phyloP scores from a whole-genome alignment of 140 eudicot species.

The Stevia rebaudiana region DNA sequence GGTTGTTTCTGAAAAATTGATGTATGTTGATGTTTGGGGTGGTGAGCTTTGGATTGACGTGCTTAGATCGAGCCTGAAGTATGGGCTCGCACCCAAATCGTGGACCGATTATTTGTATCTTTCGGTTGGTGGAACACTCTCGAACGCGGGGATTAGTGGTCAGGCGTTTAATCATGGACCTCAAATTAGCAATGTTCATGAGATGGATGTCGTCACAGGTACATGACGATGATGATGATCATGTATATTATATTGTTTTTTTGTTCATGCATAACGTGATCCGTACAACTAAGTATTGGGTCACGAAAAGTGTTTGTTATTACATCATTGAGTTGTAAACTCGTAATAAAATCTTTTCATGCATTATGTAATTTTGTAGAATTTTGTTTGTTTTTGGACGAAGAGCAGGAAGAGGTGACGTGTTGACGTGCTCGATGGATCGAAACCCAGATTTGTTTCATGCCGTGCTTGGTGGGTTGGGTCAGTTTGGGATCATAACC shows the following conservation, averaged over 20 bases:
- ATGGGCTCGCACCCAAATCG: conserved; percentile 87
- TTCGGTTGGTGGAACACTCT: conserved; percentile 91
- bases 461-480: conserved; percentile 83
- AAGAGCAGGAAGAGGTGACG: conserved; percentile 76
- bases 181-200: conserved; percentile 77
- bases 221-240: not conserved
- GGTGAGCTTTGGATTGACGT: conserved; percentile 97
- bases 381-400: not conserved
- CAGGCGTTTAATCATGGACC: conserved; percentile 96
- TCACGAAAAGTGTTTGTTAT: not conserved
- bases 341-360: conserved; percentile 18
- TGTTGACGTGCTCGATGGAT: conserved; percentile 58
- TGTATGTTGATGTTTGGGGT: conserved; percentile 92
- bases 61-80: conserved; percentile 54
- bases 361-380: not conserved
- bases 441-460: conserved; percentile 62
- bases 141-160: conserved; percentile 92
- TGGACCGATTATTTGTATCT: conserved; percentile 98
- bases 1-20: conserved; percentile 33
- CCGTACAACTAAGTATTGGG: conserved; percentile 15
- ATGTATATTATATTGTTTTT: not conserved
- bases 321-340: conserved; percentile 8
- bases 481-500: conserved; percentile 90
- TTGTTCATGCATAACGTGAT: conserved; percentile 17
- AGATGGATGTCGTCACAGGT: conserved; percentile 94